Conservation (phyloP, 1,139 yeast genomes). For the Debaryomycetaceae sp. region DNA sequence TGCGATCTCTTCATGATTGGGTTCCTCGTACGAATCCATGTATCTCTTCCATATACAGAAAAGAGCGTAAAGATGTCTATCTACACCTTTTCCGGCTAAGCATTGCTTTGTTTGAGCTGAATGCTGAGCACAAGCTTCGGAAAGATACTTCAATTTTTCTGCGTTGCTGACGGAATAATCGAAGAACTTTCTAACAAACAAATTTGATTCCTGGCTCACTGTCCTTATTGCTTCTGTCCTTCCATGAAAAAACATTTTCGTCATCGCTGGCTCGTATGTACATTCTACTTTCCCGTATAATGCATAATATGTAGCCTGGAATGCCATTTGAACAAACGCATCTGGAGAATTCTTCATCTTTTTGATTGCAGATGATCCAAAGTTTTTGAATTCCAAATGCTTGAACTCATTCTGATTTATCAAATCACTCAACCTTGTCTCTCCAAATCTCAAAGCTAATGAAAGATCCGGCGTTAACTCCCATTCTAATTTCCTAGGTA, state of each 20-base stretch:
- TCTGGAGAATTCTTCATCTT: constrained; percentile 89
- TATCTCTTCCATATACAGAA: constrained; percentile 87
- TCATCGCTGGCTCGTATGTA: constrained; percentile 96
- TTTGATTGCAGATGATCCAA: constrained; percentile 77
- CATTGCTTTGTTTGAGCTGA: constrained; percentile 65
- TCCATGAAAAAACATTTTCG: constrained; percentile 81
- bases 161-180: constrained; percentile 59
- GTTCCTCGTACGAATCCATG: constrained; percentile 32
- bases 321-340: constrained; percentile 92
- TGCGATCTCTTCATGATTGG: neutral
- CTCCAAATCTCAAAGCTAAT: constrained; percentile 83
- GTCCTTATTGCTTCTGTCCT: constrained; percentile 90
- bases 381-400: constrained; percentile 70
- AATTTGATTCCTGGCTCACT: constrained; percentile 75
- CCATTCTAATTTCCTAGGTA: constrained; percentile 91
- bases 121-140: constrained; percentile 70
- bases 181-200: constrained; percentile 81
- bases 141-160: constrained; percentile 59
- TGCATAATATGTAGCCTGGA: constrained; percentile 90
- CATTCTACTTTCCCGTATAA: constrained; percentile 90
- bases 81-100: constrained; percentile 80
- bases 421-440: constrained; percentile 81
- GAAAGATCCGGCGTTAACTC: constrained; percentile 73
- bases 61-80: constrained; percentile 83
- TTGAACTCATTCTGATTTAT: constrained; percentile 88